phyloP scores from a whole-genome alignment of 2,329 filamentous ascomycete species.

The Pseudogymnoascus sp. region DNA sequence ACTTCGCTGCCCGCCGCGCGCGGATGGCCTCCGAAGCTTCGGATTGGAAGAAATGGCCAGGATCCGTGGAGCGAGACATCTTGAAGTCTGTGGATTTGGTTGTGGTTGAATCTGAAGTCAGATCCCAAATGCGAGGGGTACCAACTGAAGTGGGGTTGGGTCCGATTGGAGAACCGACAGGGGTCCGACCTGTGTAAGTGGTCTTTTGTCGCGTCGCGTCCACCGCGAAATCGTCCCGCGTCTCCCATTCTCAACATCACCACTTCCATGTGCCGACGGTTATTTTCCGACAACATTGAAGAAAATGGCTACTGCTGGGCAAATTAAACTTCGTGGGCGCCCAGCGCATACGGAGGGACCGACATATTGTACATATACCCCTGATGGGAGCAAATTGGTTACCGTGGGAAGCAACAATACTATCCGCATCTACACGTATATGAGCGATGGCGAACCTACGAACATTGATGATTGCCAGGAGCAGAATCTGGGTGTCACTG shows the following conservation, averaged over 20 bases:
- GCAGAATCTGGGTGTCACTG: slow-evolving; percentile 71
- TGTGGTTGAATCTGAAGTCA: neutral
- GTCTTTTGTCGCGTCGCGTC: slow-evolving; percentile 18
- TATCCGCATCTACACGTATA: slow-evolving; percentile 85
- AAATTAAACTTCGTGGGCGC: slow-evolving; percentile 49
- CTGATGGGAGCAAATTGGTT: slow-evolving; percentile 76
- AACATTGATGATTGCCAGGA: slow-evolving; percentile 90
- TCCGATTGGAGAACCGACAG: slow-evolving; percentile 12
- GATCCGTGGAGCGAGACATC: slow-evolving; percentile 64
- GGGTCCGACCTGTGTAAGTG: slow-evolving; percentile 13
- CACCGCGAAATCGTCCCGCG: slow-evolving; percentile 8
- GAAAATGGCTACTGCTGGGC: slow-evolving; percentile 29
- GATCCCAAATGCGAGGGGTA: neutral
- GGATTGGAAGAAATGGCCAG: slow-evolving; percentile 86
- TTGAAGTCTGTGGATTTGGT: slow-evolving; percentile 11
- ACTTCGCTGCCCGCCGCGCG: slow-evolving; percentile 60
- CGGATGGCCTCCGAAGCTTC: slow-evolving; percentile 40
- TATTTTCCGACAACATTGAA: slow-evolving; percentile 13
- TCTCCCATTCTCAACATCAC: slow-evolving; percentile 13
- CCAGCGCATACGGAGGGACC: slow-evolving; percentile 77
- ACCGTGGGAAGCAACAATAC: slow-evolving; percentile 92
- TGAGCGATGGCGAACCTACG: slow-evolving; percentile 82
- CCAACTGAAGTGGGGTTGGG: neutral
- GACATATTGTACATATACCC: slow-evolving; percentile 84
- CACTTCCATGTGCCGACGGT: slow-evolving; percentile 8